A percentile compares a stretch with the other conserved stretches of the same genome.
Conservation (phyloP, 1,139 yeast species). For the Hemisphaericaspora xylofermentans region DNA sequence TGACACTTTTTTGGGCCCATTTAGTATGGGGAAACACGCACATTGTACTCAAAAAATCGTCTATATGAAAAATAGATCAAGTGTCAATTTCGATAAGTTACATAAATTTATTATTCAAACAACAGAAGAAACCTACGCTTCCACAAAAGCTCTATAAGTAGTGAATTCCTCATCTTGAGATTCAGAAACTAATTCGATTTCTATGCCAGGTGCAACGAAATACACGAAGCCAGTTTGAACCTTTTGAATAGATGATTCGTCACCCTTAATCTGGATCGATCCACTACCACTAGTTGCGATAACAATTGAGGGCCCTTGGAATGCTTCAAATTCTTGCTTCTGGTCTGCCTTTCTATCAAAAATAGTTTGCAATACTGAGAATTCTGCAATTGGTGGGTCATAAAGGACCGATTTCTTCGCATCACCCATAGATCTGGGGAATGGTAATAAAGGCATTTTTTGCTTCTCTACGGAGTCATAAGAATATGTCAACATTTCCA, state of each 20-base stretch:
- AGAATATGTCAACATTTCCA: constrained; percentile 85
- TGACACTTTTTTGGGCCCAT: neutral
- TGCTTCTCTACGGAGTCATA: constrained; percentile 90
- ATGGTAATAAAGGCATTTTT: constrained; percentile 72
- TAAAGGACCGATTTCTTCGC: constrained; percentile 63
- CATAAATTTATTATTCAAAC: no score
- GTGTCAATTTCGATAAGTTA: no score
- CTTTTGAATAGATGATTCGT: constrained; percentile 29
- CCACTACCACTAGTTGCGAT: constrained; percentile 86
- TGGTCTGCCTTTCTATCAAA: constrained; percentile 47
- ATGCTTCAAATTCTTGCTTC: constrained; percentile 48
- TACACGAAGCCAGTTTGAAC: constrained; percentile 69
- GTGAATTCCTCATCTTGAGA: constrained; percentile 54
- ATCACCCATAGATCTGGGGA: constrained; percentile 65
- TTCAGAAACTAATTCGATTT: constrained; percentile 56
- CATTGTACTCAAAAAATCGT: no score
- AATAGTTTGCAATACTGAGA: constrained; percentile 79
- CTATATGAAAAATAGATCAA: no score
- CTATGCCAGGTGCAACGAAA: constrained; percentile 78
- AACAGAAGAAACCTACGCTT: no score
- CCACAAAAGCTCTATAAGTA: constrained; percentile 85
- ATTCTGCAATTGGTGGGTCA: constrained; percentile 97
- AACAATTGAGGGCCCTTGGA: constrained; percentile 86
- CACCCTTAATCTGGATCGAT: constrained; percentile 41
- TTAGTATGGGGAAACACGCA: neutral